Evolutionary conservation across 2,329 filamentous ascomycete genomes (phyloP), one percentile per base, ranked within the genome.

Genomic region (Exophiala sideris): DNA sequence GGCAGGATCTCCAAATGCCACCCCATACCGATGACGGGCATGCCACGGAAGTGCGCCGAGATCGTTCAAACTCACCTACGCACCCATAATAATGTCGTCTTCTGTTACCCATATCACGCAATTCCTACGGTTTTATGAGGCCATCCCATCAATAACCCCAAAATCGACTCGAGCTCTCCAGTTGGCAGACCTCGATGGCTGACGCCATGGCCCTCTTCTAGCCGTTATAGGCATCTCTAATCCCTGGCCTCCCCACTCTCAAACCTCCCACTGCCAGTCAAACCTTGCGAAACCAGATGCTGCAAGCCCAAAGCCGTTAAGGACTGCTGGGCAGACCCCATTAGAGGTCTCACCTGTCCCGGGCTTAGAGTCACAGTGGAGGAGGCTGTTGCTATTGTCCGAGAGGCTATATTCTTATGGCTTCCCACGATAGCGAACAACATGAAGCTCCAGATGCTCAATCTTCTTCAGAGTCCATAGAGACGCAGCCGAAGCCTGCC

Each of bases 381-480:
- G 5, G 18, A 12, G n/a, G 20, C 29, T 46, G 11, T 24, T 35
- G 33, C 35, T 47, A 20, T 20, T 14, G 16, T 11, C 32, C 29
- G 21, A 24, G 10, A 41, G 34, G 21, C 5, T 47, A 48, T 53
- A 20, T 48, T 47, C 42, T 40, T 38, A 57, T 59, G 57, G 34
- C 54, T 44, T 52, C 54, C 32, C 54, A 47, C 24, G 35, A 54
- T 34, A 34, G 45, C 44, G 38, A 54, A 12, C 48, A 36, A 6
- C 20, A 52, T 48, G 54, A n/a, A 24, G 11, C 45, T 39, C 35
- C 47, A 32, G 46, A 46, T 29, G 12, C 38, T 16, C 29, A 52
- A 20, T 52, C 53, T n/a, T 33, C 34, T 16, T 52, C 49, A 14
- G 14, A 45, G 12, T 48, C 45, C 12, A 49, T 45, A 18, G 32